Evolutionary conservation across 2,329 filamentous ascomycete genomes (phyloP).

Genomic region (Incumbomyces lentus): DNA sequence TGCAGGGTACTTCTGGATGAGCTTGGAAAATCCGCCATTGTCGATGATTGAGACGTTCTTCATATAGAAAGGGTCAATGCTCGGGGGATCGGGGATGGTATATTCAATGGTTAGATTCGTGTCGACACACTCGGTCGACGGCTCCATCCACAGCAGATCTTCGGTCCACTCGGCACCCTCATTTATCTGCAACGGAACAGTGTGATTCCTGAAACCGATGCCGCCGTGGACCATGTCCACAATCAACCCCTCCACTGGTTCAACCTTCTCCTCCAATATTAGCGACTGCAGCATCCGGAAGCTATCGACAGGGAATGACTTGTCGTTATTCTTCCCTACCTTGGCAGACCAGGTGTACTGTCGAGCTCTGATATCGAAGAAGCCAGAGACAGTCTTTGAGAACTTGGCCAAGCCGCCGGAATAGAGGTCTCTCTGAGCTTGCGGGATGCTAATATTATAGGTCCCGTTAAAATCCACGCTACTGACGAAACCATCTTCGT

Average conservation of each 20-base stretch:
- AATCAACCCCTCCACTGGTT: constrained; percentile 27
- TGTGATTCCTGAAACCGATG: constrained; percentile 38
- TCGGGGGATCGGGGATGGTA: background rate
- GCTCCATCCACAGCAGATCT: constrained; percentile 40
- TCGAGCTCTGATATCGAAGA: constrained; percentile 35
- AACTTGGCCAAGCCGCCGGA: constrained; percentile 26
- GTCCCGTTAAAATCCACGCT: background rate
- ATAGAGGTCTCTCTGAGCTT: constrained; percentile 27
- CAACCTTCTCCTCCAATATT: constrained; percentile 25
- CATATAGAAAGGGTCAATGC: background rate
- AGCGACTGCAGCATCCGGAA: constrained; percentile 25
- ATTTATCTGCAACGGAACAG: constrained; percentile 33
- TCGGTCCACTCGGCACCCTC: constrained; percentile 38
- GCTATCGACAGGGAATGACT: constrained; percentile 24
- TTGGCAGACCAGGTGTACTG: constrained; percentile 13
- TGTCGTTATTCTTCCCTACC: constrained; percentile 7
- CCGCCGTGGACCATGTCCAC: constrained; percentile 32
- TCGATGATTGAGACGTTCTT: constrained; percentile 22
- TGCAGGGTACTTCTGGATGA: constrained; percentile 28
- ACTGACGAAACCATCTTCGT: background rate
- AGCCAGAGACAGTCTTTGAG: constrained; percentile 29
- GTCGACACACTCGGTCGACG: constrained; percentile 21
- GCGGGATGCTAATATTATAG: constrained; percentile 22
- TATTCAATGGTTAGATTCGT: constrained; percentile 4
- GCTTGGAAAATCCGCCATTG: constrained; percentile 33